phyloP scores from a whole-genome alignment of 129 eudicot species.

The Ambrosia artemisiifolia region DNA sequence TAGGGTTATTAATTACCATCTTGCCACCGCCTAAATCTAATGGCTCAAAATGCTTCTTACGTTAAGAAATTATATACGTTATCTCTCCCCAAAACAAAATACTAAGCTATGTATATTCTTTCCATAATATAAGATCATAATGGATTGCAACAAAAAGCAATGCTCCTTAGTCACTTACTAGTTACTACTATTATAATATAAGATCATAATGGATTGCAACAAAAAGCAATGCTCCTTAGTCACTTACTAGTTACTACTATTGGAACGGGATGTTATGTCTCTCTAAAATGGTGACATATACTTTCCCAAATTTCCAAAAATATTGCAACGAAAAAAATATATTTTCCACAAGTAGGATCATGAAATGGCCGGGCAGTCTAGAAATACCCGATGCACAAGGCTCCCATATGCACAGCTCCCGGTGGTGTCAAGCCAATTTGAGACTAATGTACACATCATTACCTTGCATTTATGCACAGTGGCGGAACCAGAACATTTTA shows the following conservation, averaged over 20 bases:
- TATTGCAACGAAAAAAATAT: background rate
- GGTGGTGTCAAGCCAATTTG: too few species aligned
- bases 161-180: background rate
- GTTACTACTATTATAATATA: background rate
- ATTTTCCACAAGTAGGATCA: background rate
- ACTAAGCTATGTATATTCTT: background rate
- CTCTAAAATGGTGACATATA: conserved; percentile 27
- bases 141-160: background rate
- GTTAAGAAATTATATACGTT: too few species aligned
- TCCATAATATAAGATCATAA: background rate
- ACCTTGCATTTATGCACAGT: too few species aligned
- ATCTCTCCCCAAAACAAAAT: too few species aligned
- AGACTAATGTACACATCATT: too few species aligned
- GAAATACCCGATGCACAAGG: too few species aligned
- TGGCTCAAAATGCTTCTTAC: too few species aligned
- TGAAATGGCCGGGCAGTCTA: background rate
- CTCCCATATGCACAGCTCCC: too few species aligned
- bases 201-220: background rate
- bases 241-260: background rate
- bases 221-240: background rate
- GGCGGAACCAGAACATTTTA: too few species aligned
- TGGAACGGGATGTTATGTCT: conserved; percentile 20
- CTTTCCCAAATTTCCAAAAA: conserved; percentile 13
- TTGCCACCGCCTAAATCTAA: too few species aligned
- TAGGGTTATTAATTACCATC: too few species aligned